Base-by-base conservation (phyloP, 2,329 filamentous ascomycete genomes). In the Colletotrichum sp. region DNA sequence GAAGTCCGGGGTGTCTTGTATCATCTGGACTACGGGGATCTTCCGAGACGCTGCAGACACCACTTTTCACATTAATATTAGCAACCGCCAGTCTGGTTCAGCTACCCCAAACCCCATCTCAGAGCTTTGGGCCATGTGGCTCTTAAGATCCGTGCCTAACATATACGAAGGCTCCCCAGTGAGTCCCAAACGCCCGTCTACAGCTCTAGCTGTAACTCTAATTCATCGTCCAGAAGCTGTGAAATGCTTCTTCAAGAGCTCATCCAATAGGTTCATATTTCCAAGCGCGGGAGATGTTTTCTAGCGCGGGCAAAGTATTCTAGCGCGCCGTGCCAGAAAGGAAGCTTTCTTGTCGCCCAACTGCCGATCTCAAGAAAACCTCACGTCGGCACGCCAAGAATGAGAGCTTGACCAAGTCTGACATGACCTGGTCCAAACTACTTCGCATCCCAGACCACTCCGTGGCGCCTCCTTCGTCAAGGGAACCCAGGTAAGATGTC, bases 321-420 rank as follows among this genome's bases (percentile, higher is more conserved):
- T 75, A 75, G 73, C 58, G 73, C 43, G 73, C 28, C 36, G 24
- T 24, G 43, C 26, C 38, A n/a, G 24, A 30, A 48, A 71, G 26
- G 58, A 75, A 73, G 64, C 70, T 73, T 73, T 65, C 64, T 61
- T 38, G n/a, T 72, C 62, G 26, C 24, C n/a, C 64, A 58, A 67
- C 38, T 72, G 69, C 69, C 69, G 64, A 60, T 66, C 28, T 48
- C 67, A 64, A 52, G 58, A 52, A n/a, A 21, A 48, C 32, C n/a
- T 38, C 34, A 32, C 56, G 43, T 36, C n/a, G 8, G 26, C 28
- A 21, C 32, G 69, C 70, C 73, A 73, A 75, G 73, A 55, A 26
- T 36, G 28, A 75, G 36, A 65, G 73, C 65, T 60, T 52, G 18
- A 60, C 43, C 34, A 67, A n/a, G 69, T 67, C 68, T 55, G 62